These are phyloP conservation scores for Glomus cerebriforme DNA, from an alignment of 192 early-diverging fungal genomes.

Conservation along the genomic window DNA sequence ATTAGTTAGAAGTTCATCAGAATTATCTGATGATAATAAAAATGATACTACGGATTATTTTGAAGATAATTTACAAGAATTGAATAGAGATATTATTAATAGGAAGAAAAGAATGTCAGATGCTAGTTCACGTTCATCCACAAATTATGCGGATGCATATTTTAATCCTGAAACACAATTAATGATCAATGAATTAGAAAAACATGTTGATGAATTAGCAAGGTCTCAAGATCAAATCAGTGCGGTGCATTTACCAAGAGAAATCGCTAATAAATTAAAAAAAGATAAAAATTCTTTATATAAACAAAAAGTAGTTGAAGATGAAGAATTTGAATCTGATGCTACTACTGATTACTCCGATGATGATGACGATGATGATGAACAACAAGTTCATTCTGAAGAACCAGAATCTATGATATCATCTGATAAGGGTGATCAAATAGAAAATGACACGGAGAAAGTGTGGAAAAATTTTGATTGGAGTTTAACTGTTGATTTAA, in stretches of 20 bases:
- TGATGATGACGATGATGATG: background rate
- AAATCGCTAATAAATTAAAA: background rate
- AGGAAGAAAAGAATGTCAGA: background rate
- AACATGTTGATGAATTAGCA: slow-evolving; percentile 4
- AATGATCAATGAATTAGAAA: slow-evolving; percentile 16
- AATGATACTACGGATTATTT: background rate
- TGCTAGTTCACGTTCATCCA: background rate
- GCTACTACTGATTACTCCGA: background rate
- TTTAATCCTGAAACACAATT: background rate
- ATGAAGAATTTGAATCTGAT: background rate
- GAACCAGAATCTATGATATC: background rate
- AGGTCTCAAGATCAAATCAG: background rate
- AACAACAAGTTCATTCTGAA: background rate
- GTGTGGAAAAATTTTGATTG: background rate
- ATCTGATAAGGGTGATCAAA: background rate
- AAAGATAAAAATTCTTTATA: background rate
- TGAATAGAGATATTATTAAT: background rate
- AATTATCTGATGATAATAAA: background rate
- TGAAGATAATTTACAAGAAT: background rate
- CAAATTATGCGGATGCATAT: background rate
- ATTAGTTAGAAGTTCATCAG: background rate
- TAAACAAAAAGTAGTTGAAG: background rate
- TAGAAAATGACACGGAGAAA: background rate
- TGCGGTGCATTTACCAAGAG: background rate
- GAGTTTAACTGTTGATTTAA: background rate